These are phyloP conservation scores for Penicillium frequentans DNA, from an alignment of 2,329 filamentous ascomycete genomes.

Conservation along the genomic window DNA sequence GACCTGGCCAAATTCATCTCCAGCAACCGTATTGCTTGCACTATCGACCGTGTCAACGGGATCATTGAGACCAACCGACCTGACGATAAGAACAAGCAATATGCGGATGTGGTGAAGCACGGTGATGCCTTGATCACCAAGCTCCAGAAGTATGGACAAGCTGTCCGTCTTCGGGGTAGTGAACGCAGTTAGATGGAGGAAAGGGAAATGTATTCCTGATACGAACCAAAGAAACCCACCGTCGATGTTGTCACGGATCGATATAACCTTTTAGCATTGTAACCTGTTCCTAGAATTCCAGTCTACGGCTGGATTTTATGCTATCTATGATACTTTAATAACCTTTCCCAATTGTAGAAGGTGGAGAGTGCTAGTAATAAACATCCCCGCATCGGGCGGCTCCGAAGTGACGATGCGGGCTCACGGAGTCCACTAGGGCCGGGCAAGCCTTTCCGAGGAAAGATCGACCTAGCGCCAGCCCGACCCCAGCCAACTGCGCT, in stretches of 20 bases:
- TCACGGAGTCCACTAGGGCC: conserved; percentile 10
- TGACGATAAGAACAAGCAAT: conserved; percentile 99
- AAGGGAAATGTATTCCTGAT: conserved; percentile 6
- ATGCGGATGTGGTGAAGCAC: conserved; percentile 95
- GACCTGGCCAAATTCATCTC: conserved; percentile 98
- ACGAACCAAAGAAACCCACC: conserved; percentile 6
- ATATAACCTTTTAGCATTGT: conserved; percentile 1
- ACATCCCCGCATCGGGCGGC: conserved; percentile 17
- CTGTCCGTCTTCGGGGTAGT: conserved; percentile 88
- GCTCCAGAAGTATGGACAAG: conserved; percentile 98
- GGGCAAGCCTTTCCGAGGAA: conserved; percentile 18
- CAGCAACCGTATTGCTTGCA: conserved; percentile 89
- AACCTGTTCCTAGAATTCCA: conserved; percentile 5
- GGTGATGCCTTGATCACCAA: conserved; percentile 98
- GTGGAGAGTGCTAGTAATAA: not conserved
- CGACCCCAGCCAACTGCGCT: not conserved
- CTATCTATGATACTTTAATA: not conserved
- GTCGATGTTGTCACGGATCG: conserved; percentile 6
- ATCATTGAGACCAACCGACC: conserved; percentile 98
- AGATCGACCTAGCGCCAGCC: conserved; percentile 7
- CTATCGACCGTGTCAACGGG: conserved; percentile 93
- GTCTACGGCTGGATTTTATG: not conserved
- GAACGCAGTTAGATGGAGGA: conserved; percentile 57
- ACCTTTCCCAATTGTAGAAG: not conserved
- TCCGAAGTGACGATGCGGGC: conserved; percentile 9